Evolutionary conservation across 148 eudicot species (phyloP).

Genomic region (Vaccinium corymbosum): DNA sequence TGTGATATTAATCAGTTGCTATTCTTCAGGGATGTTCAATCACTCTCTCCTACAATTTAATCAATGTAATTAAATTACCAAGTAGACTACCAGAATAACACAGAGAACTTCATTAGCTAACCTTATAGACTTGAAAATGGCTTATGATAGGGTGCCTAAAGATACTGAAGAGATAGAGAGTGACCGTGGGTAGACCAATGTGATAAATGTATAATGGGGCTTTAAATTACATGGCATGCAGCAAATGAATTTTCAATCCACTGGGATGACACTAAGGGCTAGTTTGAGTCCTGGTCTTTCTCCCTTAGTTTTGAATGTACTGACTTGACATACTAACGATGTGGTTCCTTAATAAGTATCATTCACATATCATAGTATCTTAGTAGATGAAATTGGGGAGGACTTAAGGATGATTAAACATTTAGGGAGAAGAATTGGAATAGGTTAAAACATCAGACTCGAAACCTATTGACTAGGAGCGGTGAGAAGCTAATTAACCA

Average conservation of each 20-base stretch:
- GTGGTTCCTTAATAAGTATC: not conserved
- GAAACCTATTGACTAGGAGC: not conserved
- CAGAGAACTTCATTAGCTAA: not conserved
- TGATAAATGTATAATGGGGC: not conserved
- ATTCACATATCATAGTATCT: not conserved
- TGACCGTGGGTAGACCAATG: not conserved
- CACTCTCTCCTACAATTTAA: too few species aligned
- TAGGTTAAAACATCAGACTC: not conserved
- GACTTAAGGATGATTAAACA: not conserved
- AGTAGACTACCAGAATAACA: not conserved
- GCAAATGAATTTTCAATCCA: not conserved
- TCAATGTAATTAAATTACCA: not conserved
- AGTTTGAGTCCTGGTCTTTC: not conserved
- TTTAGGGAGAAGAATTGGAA: not conserved
- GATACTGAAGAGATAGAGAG: not conserved
- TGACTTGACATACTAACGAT: not conserved
- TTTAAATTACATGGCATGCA: not conserved
- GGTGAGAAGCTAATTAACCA: not conserved
- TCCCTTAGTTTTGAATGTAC: not conserved
- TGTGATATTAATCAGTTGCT: not conserved
- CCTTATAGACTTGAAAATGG: not conserved
- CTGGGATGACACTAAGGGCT: not conserved
- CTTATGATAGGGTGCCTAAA: not conserved
- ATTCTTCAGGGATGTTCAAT: too few species aligned
- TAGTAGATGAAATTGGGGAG: not conserved